These are phyloP conservation scores for Neurospora africana DNA, from an alignment of 495 filamentous ascomycete genomes.

Conservation along the genomic window DNA sequence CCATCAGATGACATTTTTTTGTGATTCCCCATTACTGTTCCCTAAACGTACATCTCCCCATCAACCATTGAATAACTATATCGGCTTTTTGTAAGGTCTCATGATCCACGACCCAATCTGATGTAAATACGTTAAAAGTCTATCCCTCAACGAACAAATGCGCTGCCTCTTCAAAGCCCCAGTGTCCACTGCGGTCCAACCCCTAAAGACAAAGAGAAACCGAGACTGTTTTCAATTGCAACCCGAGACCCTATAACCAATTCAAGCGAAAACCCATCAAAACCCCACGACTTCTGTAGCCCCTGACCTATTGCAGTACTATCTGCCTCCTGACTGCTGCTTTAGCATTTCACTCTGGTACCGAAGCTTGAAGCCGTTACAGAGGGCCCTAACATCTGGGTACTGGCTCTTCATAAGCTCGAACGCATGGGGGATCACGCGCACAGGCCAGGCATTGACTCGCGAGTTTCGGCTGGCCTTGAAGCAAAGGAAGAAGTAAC, in stretches of 20 bases:
- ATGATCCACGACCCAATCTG: background rate
- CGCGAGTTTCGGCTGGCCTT: constrained; percentile 68
- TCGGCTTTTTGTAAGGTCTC: background rate
- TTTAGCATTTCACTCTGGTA: constrained; percentile 39
- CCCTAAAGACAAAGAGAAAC: background rate
- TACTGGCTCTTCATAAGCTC: constrained; percentile 80
- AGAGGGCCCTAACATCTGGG: constrained; percentile 85
- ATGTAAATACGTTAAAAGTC: background rate
- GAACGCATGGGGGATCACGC: constrained; percentile 76
- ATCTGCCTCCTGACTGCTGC: constrained; percentile 29
- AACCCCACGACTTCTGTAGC: background rate
- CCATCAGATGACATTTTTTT: too few species aligned
- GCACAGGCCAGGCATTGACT: constrained; percentile 75
- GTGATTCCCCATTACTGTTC: background rate
- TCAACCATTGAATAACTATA: background rate
- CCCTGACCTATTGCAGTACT: background rate
- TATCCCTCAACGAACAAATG: background rate
- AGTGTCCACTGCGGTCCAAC: background rate
- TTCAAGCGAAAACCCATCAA: background rate
- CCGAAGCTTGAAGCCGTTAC: constrained; percentile 66
- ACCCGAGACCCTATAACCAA: background rate
- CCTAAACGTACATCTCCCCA: background rate
- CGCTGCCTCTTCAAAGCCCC: background rate
- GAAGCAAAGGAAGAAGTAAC: constrained; percentile 93
- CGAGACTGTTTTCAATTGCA: background rate